Evolutionary conservation across 148 eudicot species (phyloP).

Genomic region (Persicaria maculosa): DNA sequence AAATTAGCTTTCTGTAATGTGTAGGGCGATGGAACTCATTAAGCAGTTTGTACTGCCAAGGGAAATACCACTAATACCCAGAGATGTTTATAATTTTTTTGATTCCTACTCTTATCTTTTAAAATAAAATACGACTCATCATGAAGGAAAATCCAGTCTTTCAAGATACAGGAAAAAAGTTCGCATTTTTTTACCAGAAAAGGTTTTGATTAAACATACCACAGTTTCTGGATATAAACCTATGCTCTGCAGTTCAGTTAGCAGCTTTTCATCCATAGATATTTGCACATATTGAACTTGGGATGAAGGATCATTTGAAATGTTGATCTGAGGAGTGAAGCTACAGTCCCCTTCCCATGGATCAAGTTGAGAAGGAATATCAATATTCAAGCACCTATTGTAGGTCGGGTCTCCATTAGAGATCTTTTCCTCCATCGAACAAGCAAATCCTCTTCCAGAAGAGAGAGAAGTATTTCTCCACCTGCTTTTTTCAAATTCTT

Average conservation of each 20-base stretch:
- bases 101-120: neutral
- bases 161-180: neutral
- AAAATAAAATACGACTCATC: neutral
- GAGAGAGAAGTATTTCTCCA: constrained; percentile 20
- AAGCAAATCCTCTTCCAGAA: constrained; percentile 27
- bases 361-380: constrained; percentile 35
- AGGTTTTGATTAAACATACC: constrained; percentile 37
- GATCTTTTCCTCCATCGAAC: constrained; percentile 26
- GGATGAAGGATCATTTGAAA: constrained; percentile 33
- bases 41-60: neutral
- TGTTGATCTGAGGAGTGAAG: constrained; percentile 23
- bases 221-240: constrained; percentile 66
- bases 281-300: constrained; percentile 55
- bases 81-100: neutral
- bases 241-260: constrained; percentile 77
- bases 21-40: neutral
- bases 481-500: constrained; percentile 51
- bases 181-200: no score
- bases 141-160: neutral
- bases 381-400: constrained; percentile 32
- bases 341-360: constrained; percentile 32
- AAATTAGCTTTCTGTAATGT: neutral
- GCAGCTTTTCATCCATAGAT: constrained; percentile 54
- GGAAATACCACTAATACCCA: neutral
- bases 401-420: constrained; percentile 48